These are phyloP conservation scores for Diaporthe capsici DNA, from an alignment of 2,329 filamentous ascomycete genomes.

Conservation along the genomic window DNA sequence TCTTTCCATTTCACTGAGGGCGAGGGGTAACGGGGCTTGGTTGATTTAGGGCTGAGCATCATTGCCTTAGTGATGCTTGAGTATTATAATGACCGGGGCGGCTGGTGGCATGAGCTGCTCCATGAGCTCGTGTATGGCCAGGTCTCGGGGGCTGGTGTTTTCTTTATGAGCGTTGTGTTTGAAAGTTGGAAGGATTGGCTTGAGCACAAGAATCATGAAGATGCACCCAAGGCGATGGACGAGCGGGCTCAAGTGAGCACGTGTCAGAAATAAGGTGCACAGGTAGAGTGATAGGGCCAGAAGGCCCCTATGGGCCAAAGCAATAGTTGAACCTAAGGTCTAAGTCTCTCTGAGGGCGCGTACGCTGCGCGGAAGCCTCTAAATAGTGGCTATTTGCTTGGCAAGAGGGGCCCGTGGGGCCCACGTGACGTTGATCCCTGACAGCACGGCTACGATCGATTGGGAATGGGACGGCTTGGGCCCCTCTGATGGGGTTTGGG, in stretches of 20 bases:
- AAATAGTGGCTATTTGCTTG: too few relatives aligned
- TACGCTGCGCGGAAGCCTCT: too few relatives aligned
- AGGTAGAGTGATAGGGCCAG: too few relatives aligned
- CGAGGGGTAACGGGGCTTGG: neutral
- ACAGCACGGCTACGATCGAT: neutral
- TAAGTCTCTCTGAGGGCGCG: too few relatives aligned
- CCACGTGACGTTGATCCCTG: too few relatives aligned
- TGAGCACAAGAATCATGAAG: neutral
- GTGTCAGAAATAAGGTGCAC: too few relatives aligned
- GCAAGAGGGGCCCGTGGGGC: too few relatives aligned
- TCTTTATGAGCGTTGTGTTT: neutral
- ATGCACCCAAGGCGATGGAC: neutral
- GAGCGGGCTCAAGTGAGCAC: neutral
- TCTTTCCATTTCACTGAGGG: neutral
- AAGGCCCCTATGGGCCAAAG: too few relatives aligned
- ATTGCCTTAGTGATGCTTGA: neutral
- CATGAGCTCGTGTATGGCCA: constrained; percentile 11
- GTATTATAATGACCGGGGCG: neutral
- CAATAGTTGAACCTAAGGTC: too few relatives aligned
- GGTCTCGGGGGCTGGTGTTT: neutral
- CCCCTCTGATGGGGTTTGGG: too few relatives aligned
- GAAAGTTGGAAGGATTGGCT: neutral
- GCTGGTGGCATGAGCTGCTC: constrained; percentile 19
- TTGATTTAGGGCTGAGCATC: neutral
- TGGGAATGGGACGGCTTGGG: neutral